These are phyloP conservation scores for Salix udensis DNA, from an alignment of 345 rosid genomes.

Conservation along the genomic window DNA sequence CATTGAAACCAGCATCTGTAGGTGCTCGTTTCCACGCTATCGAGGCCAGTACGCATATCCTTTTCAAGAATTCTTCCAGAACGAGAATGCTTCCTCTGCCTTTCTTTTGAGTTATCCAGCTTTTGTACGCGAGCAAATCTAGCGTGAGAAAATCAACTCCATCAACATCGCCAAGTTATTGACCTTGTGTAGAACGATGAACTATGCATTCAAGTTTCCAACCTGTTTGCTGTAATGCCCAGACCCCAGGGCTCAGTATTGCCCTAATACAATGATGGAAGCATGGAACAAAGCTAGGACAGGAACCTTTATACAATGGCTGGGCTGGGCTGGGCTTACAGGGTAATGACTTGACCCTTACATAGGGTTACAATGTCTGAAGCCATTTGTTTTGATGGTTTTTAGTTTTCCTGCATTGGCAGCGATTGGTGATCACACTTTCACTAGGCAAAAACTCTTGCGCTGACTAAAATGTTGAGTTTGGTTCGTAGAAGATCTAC, in stretches of 20 bases:
- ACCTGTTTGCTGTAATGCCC: too few relatives aligned
- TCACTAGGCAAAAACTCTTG: too few relatives aligned
- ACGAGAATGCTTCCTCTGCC: conserved; percentile 8
- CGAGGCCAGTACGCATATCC: background rate
- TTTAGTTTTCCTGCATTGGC: background rate
- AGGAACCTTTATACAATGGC: background rate
- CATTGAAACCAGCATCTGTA: background rate
- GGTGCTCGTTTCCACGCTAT: background rate
- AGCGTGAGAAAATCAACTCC: conserved; percentile 1
- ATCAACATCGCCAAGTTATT: background rate
- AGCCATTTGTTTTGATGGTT: background rate
- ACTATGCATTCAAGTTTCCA: background rate
- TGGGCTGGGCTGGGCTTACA: background rate
- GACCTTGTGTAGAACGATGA: background rate
- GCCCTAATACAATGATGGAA: too few relatives aligned
- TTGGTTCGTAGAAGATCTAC: background rate
- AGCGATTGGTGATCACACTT: background rate
- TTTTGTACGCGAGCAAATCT: conserved; percentile 2
- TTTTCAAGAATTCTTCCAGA: conserved; percentile 8
- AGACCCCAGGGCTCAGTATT: too few relatives aligned
- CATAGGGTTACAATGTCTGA: background rate
- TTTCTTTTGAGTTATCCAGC: conserved; percentile 14
- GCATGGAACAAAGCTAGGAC: too few relatives aligned
- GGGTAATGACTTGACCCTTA: background rate
- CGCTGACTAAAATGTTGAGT: background rate